Evolutionary conservation across 768 basidiomycete genomes (phyloP), one percentile per base, ranked within the genome.

Genomic region (Asterophora lycoperdoides): DNA sequence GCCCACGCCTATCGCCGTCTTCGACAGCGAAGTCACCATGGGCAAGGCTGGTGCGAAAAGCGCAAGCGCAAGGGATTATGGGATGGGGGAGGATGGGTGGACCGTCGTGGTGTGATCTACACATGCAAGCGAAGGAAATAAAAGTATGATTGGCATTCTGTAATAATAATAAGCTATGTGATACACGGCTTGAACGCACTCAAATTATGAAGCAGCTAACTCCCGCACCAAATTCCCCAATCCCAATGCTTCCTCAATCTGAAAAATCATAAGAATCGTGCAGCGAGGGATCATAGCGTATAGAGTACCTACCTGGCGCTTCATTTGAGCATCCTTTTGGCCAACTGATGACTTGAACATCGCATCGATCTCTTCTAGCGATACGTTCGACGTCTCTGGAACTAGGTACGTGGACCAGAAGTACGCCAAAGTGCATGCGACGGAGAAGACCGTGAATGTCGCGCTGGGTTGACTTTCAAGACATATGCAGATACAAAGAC

Each of bases 321-420:
- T 81, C 52, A 78, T 53, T 13, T 59, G 58, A 8, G 62, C 58
- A 55, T 89, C 85, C 45, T 82, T 80, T 33, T 57, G 67, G 0
- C 78, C 83, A 13, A 72, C 80, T n/a, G 74, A 68, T 1, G 79
- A 78, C 34, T 70, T 71, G 57, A 90, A 89, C 9, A 89, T 66
- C 6, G 65, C 71, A 59, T 91, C 88, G 41, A 89, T 81, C 60
- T 88, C 86, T 56, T 91, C 89, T 1, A 90, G 64, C 6, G 86
- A 80, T 3, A 88, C 68, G 51, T 83, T 82, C 20, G 86, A 85
- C 11, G 88, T 91, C 67, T 91, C 88, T 2, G 87, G 89, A 0
- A 91, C 81, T 50, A 67, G 46, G 50, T 79, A 72, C 4, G 79
- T 84, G 20, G 83, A 72, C 88, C 89, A 91, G 35, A 89, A 53